Evolutionary conservation across 176 grass and related monocot genomes (phyloP), one percentile per base, ranked within the genome.

Genomic region (Leersia perrieri): DNA sequence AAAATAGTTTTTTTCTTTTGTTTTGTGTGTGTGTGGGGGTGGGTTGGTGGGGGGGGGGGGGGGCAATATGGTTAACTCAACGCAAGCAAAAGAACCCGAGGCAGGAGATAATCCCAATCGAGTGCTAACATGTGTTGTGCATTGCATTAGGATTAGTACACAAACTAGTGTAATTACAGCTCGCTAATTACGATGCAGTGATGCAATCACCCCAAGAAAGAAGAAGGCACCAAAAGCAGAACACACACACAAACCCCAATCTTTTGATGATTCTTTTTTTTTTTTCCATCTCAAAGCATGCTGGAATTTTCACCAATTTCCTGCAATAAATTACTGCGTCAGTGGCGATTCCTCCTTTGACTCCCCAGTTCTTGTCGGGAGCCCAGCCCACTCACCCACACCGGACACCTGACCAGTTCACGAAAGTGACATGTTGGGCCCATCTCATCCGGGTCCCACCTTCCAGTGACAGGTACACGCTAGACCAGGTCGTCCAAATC

Each of bases 371-470:
- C 71, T 23, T 75, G 77, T 75, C 77, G 76, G 69, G 53, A 62
- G 44, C 44, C 44, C 11, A 44, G 3, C 7, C 32, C 2, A 6
- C 4, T 6, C 0, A 18, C 7, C 47, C 27, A 2, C 65, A 55
- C 73, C 13, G 0, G 4, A 0, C 1, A 7, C 9, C 1, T 0
- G 0, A 9, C 22, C 3, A 0, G 6, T 1, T 0, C 16, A 1
- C 9, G 0, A 13, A 2, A 1, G 63, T 41, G 70, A 27, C 82
- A 65, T 0, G 0, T 0, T 6, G 55, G 82, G 0, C 71, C 44
- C 9, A 0, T 0, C 0, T 0, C 0, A 0, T 0, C 0, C 0
- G 0, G 36, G 0, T 29, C 75, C 76, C 26, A 69, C 68, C 1
- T 3, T 63, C 1, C 82, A 35, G 68, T 9, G 6, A 29, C 0